Evolutionary conservation across 2,329 filamentous ascomycete species (phyloP).

Genomic region (Hypoxylon sp.): DNA sequence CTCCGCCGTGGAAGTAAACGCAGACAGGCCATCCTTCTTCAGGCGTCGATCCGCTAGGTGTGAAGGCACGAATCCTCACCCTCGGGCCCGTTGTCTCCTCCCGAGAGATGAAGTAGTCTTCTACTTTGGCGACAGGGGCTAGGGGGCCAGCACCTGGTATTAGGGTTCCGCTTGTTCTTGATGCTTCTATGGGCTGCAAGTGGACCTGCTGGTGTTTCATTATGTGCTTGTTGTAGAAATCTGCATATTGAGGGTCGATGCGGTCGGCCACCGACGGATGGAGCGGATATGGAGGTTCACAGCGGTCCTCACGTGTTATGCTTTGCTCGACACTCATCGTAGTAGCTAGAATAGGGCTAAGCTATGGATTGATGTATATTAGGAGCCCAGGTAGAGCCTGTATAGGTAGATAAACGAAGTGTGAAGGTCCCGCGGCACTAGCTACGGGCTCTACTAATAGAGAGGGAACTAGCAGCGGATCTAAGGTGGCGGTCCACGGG

Average conservation of each 20-base stretch:
- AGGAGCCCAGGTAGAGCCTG: neutral
- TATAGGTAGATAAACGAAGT: conserved; percentile 5
- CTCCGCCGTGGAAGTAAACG: conserved; percentile 69
- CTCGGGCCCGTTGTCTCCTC: conserved; percentile 61
- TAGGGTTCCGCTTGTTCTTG: conserved; percentile 63
- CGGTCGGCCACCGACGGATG: conserved; percentile 60
- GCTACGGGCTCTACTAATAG: neutral
- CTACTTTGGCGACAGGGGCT: conserved; percentile 60
- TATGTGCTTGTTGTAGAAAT: conserved; percentile 65
- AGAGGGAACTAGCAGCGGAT: neutral
- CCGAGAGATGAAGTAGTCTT: conserved; percentile 59
- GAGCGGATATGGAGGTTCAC: conserved; percentile 57
- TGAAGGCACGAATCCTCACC: conserved; percentile 64
- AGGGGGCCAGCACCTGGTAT: conserved; percentile 65
- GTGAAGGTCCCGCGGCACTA: neutral
- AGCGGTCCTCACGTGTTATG: conserved; percentile 6
- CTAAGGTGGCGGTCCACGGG: neutral
- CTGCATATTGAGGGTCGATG: conserved; percentile 63
- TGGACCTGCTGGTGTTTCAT: conserved; percentile 66
- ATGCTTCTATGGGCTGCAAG: conserved; percentile 64
- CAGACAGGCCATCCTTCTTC: conserved; percentile 65
- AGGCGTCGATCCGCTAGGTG: conserved; percentile 59
- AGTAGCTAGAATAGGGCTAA: neutral
- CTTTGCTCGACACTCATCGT: conserved; percentile 40
- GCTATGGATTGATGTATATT: conserved; percentile 1